phyloP scores from a whole-genome alignment of 2,329 filamentous ascomycete genomes.

The Colletotrichum godetiae region DNA sequence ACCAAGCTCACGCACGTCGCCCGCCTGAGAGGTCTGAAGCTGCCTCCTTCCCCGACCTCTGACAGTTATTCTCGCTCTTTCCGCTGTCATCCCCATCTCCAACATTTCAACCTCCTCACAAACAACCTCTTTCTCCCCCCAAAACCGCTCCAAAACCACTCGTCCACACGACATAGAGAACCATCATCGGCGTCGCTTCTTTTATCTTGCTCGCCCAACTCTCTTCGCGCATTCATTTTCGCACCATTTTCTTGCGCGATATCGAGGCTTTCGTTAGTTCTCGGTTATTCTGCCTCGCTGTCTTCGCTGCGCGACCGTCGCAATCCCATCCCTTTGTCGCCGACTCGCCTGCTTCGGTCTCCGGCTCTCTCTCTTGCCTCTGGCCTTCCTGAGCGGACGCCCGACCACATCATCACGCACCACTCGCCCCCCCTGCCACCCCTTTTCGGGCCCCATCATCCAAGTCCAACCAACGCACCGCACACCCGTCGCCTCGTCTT shows the following conservation, averaged over 20 bases:
- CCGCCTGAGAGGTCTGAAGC: conserved; percentile 24
- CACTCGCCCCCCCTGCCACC: conserved; percentile 32
- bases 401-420: conserved; percentile 36
- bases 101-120: conserved; percentile 36
- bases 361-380: conserved; percentile 27
- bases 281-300: conserved; percentile 47
- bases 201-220: conserved; percentile 25
- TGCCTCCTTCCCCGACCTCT: conserved; percentile 15
- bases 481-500: conserved; percentile 13
- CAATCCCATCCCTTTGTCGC: conserved; percentile 30
- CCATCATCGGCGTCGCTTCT: conserved; percentile 32
- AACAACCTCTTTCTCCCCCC: conserved; percentile 35
- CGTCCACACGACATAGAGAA: conserved; percentile 39
- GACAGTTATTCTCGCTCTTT: conserved; percentile 31
- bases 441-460: conserved; percentile 27
- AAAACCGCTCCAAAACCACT: conserved; percentile 32
- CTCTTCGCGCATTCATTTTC: conserved; percentile 39
- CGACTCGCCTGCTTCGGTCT: conserved; percentile 25
- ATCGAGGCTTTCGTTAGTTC: conserved; percentile 62
- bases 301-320: conserved; percentile 37
- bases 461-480: conserved; percentile 24
- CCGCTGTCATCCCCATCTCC: conserved; percentile 29
- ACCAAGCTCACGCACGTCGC: conserved; percentile 31
- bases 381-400: conserved; percentile 22
- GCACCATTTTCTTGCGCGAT: conserved; percentile 38